phyloP scores from a whole-genome alignment of 148 eudicot genomes.

The Talinum fruticosum region DNA sequence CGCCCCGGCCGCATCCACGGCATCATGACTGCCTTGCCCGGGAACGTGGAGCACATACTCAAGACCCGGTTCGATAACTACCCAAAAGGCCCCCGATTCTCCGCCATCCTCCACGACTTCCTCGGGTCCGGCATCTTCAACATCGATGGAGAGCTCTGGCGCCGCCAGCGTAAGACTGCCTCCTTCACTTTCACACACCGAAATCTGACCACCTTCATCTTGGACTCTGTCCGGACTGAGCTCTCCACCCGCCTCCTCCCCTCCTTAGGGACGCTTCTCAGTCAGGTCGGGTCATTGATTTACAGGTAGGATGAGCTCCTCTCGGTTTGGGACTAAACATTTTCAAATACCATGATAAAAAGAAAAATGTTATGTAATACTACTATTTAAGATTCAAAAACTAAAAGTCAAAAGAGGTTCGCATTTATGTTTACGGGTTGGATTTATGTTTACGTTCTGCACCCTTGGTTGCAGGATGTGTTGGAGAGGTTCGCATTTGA shows the following conservation, averaged over 20 bases:
- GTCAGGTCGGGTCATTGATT: slow-evolving; percentile 38
- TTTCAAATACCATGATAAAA: no score
- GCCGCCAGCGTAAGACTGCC: slow-evolving; percentile 64
- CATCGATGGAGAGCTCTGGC: slow-evolving; percentile 59
- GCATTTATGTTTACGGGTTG: no score
- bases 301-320: slow-evolving; percentile 56
- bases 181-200: slow-evolving; percentile 62
- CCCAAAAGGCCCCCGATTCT: slow-evolving; percentile 56
- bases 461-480: slow-evolving; percentile 30
- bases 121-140: slow-evolving; percentile 78
- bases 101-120: slow-evolving; percentile 43
- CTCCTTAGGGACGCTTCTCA: slow-evolving; percentile 25
- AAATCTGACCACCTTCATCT: slow-evolving; percentile 49
- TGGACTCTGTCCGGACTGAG: slow-evolving; percentile 40
- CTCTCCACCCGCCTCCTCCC: slow-evolving; percentile 43
- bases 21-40: slow-evolving; percentile 61
- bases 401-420: no score
- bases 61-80: slow-evolving; percentile 62
- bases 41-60: slow-evolving; percentile 59
- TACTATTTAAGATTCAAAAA: no score
- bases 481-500: slow-evolving; percentile 48
- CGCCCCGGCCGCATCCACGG: slow-evolving; percentile 57
- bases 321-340: no score
- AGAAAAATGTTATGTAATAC: no score
- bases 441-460: no score